Percentiles rank a stretch among this genome's conserved stretches.
Evolutionary conservation across 768 basidiomycete genomes (phyloP).

Genomic region (Trichaptum fuscoviolaceum): DNA sequence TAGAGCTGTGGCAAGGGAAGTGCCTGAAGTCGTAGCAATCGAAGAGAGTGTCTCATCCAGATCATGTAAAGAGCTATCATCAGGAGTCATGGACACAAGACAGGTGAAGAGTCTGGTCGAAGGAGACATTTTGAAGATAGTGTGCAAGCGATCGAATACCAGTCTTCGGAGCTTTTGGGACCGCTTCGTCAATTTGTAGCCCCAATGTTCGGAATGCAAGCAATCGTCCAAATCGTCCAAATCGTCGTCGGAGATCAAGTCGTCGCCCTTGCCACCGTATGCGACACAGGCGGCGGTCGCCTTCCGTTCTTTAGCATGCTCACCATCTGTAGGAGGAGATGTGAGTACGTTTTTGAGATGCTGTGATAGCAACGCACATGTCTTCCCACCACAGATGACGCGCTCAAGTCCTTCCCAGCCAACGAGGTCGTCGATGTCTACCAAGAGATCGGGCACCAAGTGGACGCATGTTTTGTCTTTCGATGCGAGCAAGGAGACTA

Average conservation of each 20-base stretch:
- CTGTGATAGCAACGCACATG: slow-evolving; percentile 24
- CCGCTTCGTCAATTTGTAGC: slow-evolving; percentile 33
- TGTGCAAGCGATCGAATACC: slow-evolving; percentile 40
- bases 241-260: slow-evolving; percentile 22
- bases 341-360: not conserved
- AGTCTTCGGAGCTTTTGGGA: slow-evolving; percentile 35
- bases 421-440: slow-evolving; percentile 48
- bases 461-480: slow-evolving; percentile 24
- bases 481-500: slow-evolving; percentile 47
- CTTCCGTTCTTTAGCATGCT: slow-evolving; percentile 6
- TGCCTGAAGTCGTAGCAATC: slow-evolving; percentile 45
- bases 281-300: slow-evolving; percentile 13
- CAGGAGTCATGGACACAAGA: slow-evolving; percentile 33
- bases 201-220: slow-evolving; percentile 51
- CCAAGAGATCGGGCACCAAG: slow-evolving; percentile 46
- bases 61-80: slow-evolving; percentile 13
- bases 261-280: slow-evolving; percentile 19
- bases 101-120: slow-evolving; percentile 39
- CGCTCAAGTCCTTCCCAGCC: slow-evolving; percentile 48
- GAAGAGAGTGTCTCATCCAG: slow-evolving; percentile 31
- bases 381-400: slow-evolving; percentile 49
- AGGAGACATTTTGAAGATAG: slow-evolving; percentile 47
- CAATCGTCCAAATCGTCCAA: slow-evolving; percentile 24
- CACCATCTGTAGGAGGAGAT: not conserved
- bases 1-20: slow-evolving; percentile 47